A percentile compares a stretch with the other conserved stretches of the same genome.
These are phyloP conservation scores for Jackrogersella multiformis DNA, from an alignment of 495 filamentous ascomycete species.

Conservation along the genomic window DNA sequence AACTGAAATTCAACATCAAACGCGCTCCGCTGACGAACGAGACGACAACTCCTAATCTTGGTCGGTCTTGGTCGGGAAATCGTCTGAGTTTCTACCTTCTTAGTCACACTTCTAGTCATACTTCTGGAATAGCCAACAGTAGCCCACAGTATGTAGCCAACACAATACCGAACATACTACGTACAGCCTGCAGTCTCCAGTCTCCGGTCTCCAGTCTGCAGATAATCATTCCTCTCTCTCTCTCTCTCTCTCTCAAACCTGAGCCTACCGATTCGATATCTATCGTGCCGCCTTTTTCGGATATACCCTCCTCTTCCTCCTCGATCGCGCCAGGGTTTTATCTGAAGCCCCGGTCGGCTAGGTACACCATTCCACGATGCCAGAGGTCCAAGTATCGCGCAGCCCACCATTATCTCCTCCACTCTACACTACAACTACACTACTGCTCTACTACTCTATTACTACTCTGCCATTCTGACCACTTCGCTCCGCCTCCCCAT, in stretches of 20 bases:
- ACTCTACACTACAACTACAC: neutral
- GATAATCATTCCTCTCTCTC: no score
- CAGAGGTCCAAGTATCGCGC: slow-evolving; percentile 38
- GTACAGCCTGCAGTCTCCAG: neutral
- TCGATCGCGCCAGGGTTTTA: slow-evolving; percentile 43
- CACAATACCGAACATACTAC: slow-evolving; percentile 5
- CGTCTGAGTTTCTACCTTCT: no score
- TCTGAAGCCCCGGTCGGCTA: slow-evolving; percentile 31
- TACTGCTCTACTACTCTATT: neutral
- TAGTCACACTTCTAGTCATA: slow-evolving; percentile 16
- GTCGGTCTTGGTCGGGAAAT: no score
- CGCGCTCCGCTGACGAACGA: slow-evolving; percentile 43
- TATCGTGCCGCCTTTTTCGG: slow-evolving; percentile 22
- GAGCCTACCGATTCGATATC: slow-evolving; percentile 11
- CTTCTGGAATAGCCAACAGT: slow-evolving; percentile 19
- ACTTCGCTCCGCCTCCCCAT: slow-evolving; percentile 35
- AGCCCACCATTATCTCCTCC: slow-evolving; percentile 27
- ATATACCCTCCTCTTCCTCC: slow-evolving; percentile 35
- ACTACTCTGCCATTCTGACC: no score
- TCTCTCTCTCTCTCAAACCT: slow-evolving; percentile 24
- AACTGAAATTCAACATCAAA: slow-evolving; percentile 46
- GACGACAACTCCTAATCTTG: slow-evolving; percentile 44
- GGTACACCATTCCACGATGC: slow-evolving; percentile 35
- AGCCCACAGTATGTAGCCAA: no score
- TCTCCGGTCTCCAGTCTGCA: neutral